Percentiles rank a stretch among this genome's conserved stretches.
phyloP scores from a whole-genome alignment of 768 basidiomycete species.

The Boletellus sp. region DNA sequence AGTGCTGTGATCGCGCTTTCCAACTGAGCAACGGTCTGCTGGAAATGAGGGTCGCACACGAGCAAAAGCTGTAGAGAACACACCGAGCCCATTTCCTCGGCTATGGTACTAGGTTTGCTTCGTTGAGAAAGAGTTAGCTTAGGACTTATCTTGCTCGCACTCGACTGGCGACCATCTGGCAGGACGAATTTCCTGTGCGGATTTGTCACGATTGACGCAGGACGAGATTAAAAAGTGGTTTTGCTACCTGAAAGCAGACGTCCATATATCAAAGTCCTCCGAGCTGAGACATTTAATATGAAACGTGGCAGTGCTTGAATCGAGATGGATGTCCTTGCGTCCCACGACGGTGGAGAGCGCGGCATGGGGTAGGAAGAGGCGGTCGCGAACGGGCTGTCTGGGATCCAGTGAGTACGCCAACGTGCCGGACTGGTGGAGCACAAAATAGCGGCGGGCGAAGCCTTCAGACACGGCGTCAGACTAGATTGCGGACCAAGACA shows the following conservation, averaged over 20 bases:
- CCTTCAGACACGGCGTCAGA: constrained; percentile 41
- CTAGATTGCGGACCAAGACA: neutral
- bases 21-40: constrained; percentile 55
- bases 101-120: constrained; percentile 47
- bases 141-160: constrained; percentile 34
- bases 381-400: constrained; percentile 67
- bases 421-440: constrained; percentile 61
- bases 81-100: constrained; percentile 68
- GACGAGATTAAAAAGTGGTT: constrained; percentile 4
- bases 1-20: constrained; percentile 51
- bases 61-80: constrained; percentile 21
- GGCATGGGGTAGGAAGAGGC: constrained; percentile 60
- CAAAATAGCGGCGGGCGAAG: constrained; percentile 82
- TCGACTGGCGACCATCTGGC: constrained; percentile 37
- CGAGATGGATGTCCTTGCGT: constrained; percentile 77
- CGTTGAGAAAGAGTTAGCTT: constrained; percentile 44
- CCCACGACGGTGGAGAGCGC: constrained; percentile 75
- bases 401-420: constrained; percentile 74
- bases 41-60: constrained; percentile 1
- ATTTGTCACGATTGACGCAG: constrained; percentile 14
- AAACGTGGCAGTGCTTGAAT: constrained; percentile 72
- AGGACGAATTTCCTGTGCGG: constrained; percentile 55
- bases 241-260: constrained; percentile 64
- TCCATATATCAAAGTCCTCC: constrained; percentile 74
- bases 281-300: constrained; percentile 74